Percentiles rank a stretch among this genome's conserved stretches.
Evolutionary conservation across 768 basidiomycete species (phyloP).

Genomic region (Leucosporidium scottii): DNA sequence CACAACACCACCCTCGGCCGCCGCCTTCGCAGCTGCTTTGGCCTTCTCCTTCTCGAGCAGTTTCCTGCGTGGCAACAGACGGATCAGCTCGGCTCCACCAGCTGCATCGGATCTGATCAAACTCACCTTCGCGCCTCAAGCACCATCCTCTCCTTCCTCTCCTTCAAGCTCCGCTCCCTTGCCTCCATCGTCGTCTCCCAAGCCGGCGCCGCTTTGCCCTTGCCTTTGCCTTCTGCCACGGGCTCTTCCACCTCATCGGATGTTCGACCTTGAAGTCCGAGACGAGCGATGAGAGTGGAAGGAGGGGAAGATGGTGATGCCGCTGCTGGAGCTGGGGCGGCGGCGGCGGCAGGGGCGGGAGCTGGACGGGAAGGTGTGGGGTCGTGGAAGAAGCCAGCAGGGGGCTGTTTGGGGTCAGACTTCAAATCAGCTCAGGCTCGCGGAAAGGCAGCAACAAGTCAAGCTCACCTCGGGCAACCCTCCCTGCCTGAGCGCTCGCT

Average conservation of each 20-base stretch:
- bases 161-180: conserved; percentile 24
- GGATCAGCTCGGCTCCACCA: background rate
- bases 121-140: conserved; percentile 31
- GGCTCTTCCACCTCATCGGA: background rate
- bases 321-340: background rate
- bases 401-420: conserved; percentile 6
- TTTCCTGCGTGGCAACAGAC: background rate
- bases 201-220: conserved; percentile 10
- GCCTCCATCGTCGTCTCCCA: conserved; percentile 11
- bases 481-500: conserved; percentile 21
- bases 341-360: background rate
- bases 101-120: too few species aligned
- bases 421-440: background rate
- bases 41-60: conserved; percentile 8
- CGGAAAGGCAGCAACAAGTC: too few species aligned
- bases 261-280: conserved; percentile 8
- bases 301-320: conserved; percentile 2
- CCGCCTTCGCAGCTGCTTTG: conserved; percentile 2
- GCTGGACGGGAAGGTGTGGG: background rate
- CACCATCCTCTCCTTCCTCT: conserved; percentile 30
- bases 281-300: conserved; percentile 25
- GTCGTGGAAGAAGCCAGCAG: conserved; percentile 20
- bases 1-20: too few species aligned
- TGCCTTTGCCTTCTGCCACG: conserved; percentile 9
- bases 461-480: conserved; percentile 26